Base-by-base conservation (phyloP, 2,329 filamentous ascomycete genomes). In the Trichoderma sp. region DNA sequence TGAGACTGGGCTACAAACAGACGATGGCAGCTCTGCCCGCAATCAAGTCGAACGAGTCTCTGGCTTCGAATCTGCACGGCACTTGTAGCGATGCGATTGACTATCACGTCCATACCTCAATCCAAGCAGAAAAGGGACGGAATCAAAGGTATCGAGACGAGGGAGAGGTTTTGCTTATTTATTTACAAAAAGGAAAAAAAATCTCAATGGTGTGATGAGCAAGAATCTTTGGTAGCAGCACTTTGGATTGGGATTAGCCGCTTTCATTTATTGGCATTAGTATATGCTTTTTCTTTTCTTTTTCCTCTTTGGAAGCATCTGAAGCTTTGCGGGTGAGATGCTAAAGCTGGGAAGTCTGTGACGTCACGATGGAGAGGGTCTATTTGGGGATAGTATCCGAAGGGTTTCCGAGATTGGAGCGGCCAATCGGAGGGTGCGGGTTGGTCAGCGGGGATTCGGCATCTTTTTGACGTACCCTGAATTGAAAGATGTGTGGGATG, bases 91-190 rank as follows among this genome's bases (percentile, higher is more conserved):
- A 65, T 48, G 52, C 61, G 37, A 37, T 52, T 27, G 37, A 25
- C 50, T 48, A 52, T 45, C 29, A 19, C 52, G 17, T 57, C 61
- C 61, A 65, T 65, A 9, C 61, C 61, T 57, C 61, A 34, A 32
- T 39, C 13, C 48, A 17, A 35, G 7, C 9, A 19, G 13, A 53
- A 27, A 15, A 45, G 7, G 7, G 29, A 29, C 29, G 29, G 7
- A 29, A 29, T 29, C 4, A 29, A 29, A 29, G 29, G 4, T 7
- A 29, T 7, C 1, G 8, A 22, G 12, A 13, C 22, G 42, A 45
- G 42, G 10, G n/a, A 52, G 35, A 19, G 32, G 15, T 25, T n/a
- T n/a, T 61, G 42, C 29, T 35, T 52, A 37, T 61, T 34, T 50
- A 61, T n/a, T 15, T 61, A 56, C n/a, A 25, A 27, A 39, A 8